A percentile compares a stretch with the other conserved stretches of the same genome.
These are phyloP conservation scores for Nigrospora osmanthi DNA, from an alignment of 2,329 filamentous ascomycete species.

Conservation along the genomic window DNA sequence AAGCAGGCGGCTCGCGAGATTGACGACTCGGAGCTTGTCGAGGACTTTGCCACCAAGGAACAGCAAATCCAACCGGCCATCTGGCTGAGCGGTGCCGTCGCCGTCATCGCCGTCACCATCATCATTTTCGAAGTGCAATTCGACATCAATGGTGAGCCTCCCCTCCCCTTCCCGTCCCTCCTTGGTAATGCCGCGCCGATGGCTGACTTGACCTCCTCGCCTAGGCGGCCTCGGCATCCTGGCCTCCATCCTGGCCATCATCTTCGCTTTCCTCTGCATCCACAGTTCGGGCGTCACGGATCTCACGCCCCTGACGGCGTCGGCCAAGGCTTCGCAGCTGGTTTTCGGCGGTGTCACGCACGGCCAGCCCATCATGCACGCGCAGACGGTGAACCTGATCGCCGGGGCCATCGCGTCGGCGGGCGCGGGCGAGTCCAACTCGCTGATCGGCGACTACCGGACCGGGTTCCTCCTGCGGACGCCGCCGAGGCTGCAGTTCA, in stretches of 20 bases:
- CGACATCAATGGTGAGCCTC: slow-evolving; percentile 37
- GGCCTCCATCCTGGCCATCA: slow-evolving; percentile 47
- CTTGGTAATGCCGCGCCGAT: background rate
- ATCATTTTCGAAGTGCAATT: slow-evolving; percentile 44
- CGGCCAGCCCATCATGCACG: slow-evolving; percentile 36
- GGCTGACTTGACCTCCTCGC: background rate
- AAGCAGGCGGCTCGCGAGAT: slow-evolving; percentile 19
- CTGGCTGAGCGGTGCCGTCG: slow-evolving; percentile 40
- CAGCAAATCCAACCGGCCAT: slow-evolving; percentile 45
- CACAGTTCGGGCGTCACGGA: slow-evolving; percentile 54
- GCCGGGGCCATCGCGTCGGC: slow-evolving; percentile 51
- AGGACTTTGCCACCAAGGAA: slow-evolving; percentile 38
- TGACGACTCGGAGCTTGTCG: slow-evolving; percentile 24
- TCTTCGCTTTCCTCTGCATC: slow-evolving; percentile 55
- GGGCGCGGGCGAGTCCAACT: slow-evolving; percentile 45
- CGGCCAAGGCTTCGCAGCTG: slow-evolving; percentile 61
- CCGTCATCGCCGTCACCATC: slow-evolving; percentile 41
- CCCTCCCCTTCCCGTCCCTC: background rate
- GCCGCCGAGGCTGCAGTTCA: slow-evolving; percentile 57
- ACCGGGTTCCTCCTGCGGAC: slow-evolving; percentile 61
- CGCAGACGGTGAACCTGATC: slow-evolving; percentile 58
- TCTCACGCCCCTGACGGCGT: slow-evolving; percentile 57
- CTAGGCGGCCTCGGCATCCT: slow-evolving; percentile 42
- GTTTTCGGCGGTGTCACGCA: slow-evolving; percentile 58
- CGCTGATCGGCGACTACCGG: slow-evolving; percentile 56